A percentile compares a stretch with the other conserved stretches of the same genome.
These are phyloP conservation scores for Chrysosporium keratinophilum DNA, from an alignment of 2,329 filamentous ascomycete genomes.

Conservation along the genomic window DNA sequence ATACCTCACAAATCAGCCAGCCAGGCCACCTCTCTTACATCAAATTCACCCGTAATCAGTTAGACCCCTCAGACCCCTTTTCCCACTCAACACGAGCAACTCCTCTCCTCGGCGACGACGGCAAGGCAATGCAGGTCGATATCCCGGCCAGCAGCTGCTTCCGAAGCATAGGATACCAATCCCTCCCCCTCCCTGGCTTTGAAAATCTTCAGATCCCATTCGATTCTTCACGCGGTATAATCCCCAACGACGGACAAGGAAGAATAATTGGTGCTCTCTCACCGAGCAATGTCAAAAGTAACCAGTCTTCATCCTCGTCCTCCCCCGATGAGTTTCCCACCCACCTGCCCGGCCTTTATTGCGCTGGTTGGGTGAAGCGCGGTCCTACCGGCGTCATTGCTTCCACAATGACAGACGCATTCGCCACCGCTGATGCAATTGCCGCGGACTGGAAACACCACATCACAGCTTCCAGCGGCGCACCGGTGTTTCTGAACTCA, in stretches of 20 bases:
- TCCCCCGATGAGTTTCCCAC: constrained; percentile 15
- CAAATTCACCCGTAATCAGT: constrained; percentile 50
- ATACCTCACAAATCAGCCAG: constrained; percentile 36
- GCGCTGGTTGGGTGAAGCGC: constrained; percentile 90
- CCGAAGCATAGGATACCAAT: constrained; percentile 90
- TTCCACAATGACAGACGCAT: constrained; percentile 90
- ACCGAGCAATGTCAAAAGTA: constrained; percentile 3
- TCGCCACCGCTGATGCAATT: constrained; percentile 75
- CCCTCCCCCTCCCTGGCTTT: constrained; percentile 65
- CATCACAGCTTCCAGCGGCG: constrained; percentile 17
- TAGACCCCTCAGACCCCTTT: constrained; percentile 43
- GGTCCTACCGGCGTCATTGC: constrained; percentile 94
- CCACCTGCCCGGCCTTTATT: constrained; percentile 67
- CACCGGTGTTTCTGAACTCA: constrained; percentile 39
- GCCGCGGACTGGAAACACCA: constrained; percentile 58
- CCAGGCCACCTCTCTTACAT: constrained; percentile 51
- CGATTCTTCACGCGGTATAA: constrained; percentile 59
- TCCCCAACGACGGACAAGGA: constrained; percentile 72
- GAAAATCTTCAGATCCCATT: constrained; percentile 65
- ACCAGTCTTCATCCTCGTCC: constrained; percentile 7
- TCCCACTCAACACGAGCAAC: constrained; percentile 39
- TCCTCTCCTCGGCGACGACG: constrained; percentile 23
- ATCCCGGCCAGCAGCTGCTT: constrained; percentile 64
- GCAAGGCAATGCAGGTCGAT: constrained; percentile 26
- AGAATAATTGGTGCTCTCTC: constrained; percentile 46